Evolutionary conservation across 78 protist species (phyloP).

Genomic region (Monosiga brevicollis): DNA sequence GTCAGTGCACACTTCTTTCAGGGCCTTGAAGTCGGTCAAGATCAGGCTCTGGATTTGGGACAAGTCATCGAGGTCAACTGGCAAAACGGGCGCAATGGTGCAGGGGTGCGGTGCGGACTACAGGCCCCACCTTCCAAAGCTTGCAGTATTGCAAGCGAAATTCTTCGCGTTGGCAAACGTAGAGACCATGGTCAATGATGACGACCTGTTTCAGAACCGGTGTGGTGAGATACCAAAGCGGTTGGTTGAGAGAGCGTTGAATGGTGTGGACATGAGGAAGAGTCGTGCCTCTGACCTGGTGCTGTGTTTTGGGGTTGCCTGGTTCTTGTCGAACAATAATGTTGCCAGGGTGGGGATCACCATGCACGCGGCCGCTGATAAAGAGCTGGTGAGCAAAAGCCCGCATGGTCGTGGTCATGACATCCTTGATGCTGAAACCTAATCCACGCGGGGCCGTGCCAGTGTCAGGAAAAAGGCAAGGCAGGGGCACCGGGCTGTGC

Average conservation of each 20-base stretch:
- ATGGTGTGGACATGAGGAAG: neutral
- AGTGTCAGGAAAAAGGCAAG: neutral
- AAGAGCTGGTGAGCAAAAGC: constrained; percentile 32
- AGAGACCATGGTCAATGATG: constrained; percentile 66
- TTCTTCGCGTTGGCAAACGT: constrained; percentile 8
- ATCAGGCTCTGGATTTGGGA: neutral
- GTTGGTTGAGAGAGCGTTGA: neutral
- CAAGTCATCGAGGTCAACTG: neutral
- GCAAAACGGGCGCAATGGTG: neutral
- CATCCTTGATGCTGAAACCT: neutral
- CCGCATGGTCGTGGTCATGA: neutral
- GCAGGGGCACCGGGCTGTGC: neutral
- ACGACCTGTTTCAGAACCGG: constrained; percentile 27
- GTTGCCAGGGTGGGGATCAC: constrained; percentile 65
- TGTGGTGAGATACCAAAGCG: neutral
- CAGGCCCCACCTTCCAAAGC: constrained; percentile 34
- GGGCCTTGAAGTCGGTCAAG: neutral
- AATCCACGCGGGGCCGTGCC: neutral
- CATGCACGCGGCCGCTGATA: constrained; percentile 32
- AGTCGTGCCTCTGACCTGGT: neutral
- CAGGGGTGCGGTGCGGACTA: neutral
- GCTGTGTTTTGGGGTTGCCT: neutral
- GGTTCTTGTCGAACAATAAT: constrained; percentile 16
- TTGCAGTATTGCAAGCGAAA: constrained; percentile 11
- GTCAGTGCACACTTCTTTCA: neutral